These are phyloP conservation scores for Ophiostoma angusticollis DNA, from an alignment of 2,329 filamentous ascomycete genomes.

Conservation along the genomic window DNA sequence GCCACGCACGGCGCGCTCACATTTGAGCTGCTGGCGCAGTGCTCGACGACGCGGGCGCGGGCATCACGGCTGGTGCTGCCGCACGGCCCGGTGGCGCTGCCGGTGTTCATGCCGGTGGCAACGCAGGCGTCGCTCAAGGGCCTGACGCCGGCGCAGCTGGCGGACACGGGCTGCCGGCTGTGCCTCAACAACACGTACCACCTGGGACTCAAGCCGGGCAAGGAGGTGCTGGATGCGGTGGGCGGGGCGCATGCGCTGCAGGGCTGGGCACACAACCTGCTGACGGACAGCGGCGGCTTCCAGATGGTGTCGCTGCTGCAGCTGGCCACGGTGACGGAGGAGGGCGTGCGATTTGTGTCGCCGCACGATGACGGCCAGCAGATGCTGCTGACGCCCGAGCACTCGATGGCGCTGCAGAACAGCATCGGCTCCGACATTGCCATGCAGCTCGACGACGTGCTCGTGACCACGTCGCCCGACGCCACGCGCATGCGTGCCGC, in stretches of 20 bases:
- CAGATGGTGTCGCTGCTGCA: conserved; percentile 97
- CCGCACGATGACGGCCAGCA: conserved; percentile 91
- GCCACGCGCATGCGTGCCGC: conserved; percentile 78
- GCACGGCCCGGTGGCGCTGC: conserved; percentile 80
- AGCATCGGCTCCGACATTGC: conserved; percentile 97
- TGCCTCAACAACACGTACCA: conserved; percentile 99
- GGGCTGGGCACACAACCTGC: conserved; percentile 87
- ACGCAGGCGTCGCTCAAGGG: conserved; percentile 95
- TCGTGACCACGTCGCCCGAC: conserved; percentile 91
- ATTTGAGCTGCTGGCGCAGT: conserved; percentile 19
- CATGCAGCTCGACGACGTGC: conserved; percentile 98
- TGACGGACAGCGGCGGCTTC: conserved; percentile 76
- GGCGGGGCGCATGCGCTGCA: conserved; percentile 92
- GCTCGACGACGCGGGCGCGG: conserved; percentile 75
- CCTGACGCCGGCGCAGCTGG: conserved; percentile 81
- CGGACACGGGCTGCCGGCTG: conserved; percentile 74
- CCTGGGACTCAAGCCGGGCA: conserved; percentile 84
- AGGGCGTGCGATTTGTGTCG: conserved; percentile 90
- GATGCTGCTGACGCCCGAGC: conserved; percentile 94
- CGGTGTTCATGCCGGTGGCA: conserved; percentile 97
- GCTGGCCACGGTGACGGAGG: conserved; percentile 85
- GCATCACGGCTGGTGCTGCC: conserved; percentile 79
- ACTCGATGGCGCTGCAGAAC: conserved; percentile 92
- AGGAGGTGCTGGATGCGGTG: conserved; percentile 72
- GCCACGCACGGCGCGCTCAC: conserved; percentile 21